phyloP scores from a whole-genome alignment of 2,329 filamentous ascomycete species.

The Ramularia collo-cygni region DNA sequence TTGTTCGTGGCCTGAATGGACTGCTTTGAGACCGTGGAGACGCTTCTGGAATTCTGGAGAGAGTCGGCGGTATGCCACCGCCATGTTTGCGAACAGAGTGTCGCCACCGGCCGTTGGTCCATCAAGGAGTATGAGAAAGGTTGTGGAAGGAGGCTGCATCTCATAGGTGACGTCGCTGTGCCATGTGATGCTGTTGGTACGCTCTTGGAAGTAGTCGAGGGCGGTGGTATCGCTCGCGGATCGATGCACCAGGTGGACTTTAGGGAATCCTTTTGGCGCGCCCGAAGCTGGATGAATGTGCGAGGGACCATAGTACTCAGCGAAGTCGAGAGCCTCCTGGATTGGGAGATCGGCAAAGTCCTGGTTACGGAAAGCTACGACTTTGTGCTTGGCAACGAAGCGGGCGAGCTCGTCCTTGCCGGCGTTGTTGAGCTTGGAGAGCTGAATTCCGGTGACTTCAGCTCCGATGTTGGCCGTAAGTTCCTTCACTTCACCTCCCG shows the following conservation, averaged over 20 bases:
- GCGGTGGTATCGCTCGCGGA: constrained; percentile 57
- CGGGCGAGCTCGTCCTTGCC: constrained; percentile 72
- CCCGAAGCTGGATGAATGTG: constrained; percentile 78
- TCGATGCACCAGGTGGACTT: constrained; percentile 73
- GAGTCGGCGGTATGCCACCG: constrained; percentile 72
- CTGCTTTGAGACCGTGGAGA: constrained; percentile 70
- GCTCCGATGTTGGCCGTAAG: constrained; percentile 68
- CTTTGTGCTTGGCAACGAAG: constrained; percentile 68
- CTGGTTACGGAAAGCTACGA: constrained; percentile 70
- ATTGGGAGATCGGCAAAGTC: constrained; percentile 62
- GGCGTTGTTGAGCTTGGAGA: constrained; percentile 59
- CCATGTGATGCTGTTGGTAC: constrained; percentile 73
- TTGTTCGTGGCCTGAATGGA: constrained; percentile 77
- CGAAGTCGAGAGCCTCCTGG: constrained; percentile 60
- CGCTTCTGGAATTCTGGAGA: constrained; percentile 72
- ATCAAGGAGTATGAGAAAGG: constrained; percentile 83
- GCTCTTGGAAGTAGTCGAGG: constrained; percentile 57
- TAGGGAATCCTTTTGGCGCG: constrained; percentile 63
- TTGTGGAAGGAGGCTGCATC: constrained; percentile 79
- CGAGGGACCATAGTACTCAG: constrained; percentile 70
- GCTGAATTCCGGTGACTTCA: constrained; percentile 63
- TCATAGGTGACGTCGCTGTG: constrained; percentile 87
- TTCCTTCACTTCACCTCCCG: constrained; percentile 46
- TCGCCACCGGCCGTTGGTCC: constrained; percentile 70
- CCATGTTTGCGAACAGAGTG: constrained; percentile 74